These are phyloP conservation scores for Penicillium thymicola DNA, from an alignment of 2,329 filamentous ascomycete genomes.

Conservation along the genomic window DNA sequence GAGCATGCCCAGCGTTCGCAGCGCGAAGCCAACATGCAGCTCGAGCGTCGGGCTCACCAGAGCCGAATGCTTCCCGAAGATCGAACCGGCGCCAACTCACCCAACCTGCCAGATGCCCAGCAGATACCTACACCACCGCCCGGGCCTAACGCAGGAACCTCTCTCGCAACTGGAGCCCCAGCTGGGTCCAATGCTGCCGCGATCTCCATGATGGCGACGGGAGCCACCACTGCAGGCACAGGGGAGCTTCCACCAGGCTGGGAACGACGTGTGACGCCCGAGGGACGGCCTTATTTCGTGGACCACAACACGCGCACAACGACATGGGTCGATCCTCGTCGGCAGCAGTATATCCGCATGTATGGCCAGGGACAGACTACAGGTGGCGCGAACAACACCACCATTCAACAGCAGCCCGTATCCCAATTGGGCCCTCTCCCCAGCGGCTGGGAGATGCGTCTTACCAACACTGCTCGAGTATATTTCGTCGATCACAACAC, in stretches of 20 bases:
- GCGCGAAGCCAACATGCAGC: constrained; percentile 85
- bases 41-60: constrained; percentile 89
- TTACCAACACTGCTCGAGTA: constrained; percentile 94
- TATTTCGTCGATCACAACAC: constrained; percentile 99
- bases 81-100: constrained; percentile 87
- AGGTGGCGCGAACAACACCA: constrained; percentile 62
- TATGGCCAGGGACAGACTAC: constrained; percentile 76
- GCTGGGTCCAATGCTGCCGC: constrained; percentile 51
- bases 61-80: constrained; percentile 95
- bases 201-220: constrained; percentile 88
- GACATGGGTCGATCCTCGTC: constrained; percentile 95
- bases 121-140: constrained; percentile 49
- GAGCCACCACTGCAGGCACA: constrained; percentile 87
- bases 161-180: constrained; percentile 35
- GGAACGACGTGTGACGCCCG: constrained; percentile 94
- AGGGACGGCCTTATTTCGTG: constrained; percentile 93
- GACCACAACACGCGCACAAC: constrained; percentile 98
- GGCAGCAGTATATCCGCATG: constrained; percentile 98
- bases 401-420: constrained; percentile 94
- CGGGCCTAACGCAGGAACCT: constrained; percentile 26
- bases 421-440: constrained; percentile 93
- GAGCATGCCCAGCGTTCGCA: constrained; percentile 72
- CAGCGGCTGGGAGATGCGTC: constrained; percentile 98
- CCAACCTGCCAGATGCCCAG: constrained; percentile 60
- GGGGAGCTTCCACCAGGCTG: constrained; percentile 93